phyloP scores from a whole-genome alignment of 805 yeast genomes.

The Saccharomycopsis fermentans region DNA sequence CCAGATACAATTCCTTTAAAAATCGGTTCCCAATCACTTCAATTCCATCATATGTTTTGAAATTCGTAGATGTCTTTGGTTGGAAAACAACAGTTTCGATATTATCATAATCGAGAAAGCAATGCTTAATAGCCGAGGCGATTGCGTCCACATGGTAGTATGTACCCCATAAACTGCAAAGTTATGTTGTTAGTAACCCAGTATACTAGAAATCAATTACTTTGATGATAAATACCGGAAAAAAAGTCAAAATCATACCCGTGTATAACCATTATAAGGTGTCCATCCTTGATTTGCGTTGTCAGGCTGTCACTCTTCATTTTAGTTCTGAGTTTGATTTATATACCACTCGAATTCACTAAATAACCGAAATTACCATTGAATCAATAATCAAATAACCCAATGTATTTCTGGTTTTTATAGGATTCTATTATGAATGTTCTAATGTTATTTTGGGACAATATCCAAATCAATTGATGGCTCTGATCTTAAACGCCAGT shows the following conservation, averaged over 20 bases:
- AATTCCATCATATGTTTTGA: slow-evolving; percentile 80
- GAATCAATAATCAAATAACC: too few species aligned
- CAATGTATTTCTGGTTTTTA: too few species aligned
- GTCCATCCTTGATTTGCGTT: background rate
- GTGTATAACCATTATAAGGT: background rate
- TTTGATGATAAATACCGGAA: background rate
- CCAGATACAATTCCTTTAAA: slow-evolving; percentile 48
- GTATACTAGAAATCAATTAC: background rate
- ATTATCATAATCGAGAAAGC: slow-evolving; percentile 30
- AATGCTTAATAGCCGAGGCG: slow-evolving; percentile 32
- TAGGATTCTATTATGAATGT: background rate
- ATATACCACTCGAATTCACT: background rate
- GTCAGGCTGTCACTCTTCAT: background rate
- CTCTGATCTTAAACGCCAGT: background rate
- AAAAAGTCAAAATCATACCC: background rate
- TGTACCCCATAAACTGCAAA: slow-evolving; percentile 49
- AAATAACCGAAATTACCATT: too few species aligned
- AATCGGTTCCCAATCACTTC: slow-evolving; percentile 62
- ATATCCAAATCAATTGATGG: background rate
- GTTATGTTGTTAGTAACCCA: background rate
- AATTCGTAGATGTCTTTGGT: slow-evolving; percentile 55
- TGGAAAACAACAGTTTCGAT: slow-evolving; percentile 35
- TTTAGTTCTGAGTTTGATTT: background rate
- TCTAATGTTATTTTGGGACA: background rate
- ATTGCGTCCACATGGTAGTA: slow-evolving; percentile 45